These are phyloP conservation scores for Apiotrichum akiyoshidainum DNA, from an alignment of 1,284 basidiomycete species.

Conservation along the genomic window DNA sequence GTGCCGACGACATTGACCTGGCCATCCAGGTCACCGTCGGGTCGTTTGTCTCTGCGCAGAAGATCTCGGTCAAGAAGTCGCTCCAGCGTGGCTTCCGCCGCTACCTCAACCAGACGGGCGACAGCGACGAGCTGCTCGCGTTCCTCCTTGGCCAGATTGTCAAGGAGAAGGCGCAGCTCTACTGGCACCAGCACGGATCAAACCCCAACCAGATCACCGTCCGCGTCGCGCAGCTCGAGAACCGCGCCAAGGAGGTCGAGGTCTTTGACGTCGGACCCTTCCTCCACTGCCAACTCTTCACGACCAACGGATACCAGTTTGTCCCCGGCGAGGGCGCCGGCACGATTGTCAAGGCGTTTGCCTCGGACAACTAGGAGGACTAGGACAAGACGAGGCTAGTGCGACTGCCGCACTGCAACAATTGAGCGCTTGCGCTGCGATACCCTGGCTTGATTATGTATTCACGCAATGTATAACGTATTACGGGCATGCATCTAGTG, in stretches of 20 bases:
- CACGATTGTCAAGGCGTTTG: conserved; percentile 47
- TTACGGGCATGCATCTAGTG: conserved; percentile 5
- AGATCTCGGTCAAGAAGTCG: conserved; percentile 97
- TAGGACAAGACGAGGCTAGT: too few relatives aligned
- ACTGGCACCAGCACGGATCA: conserved; percentile 68
- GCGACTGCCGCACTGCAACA: too few relatives aligned
- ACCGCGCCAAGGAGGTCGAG: conserved; percentile 85
- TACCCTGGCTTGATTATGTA: neutral
- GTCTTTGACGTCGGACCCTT: conserved; percentile 88
- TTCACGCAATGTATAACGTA: conserved; percentile 8
- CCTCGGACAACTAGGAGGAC: conserved; percentile 9
- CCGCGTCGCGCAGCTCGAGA: conserved; percentile 74
- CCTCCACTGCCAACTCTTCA: conserved; percentile 77
- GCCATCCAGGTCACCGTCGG: conserved; percentile 93
- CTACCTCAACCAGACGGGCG: conserved; percentile 88
- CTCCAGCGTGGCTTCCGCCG: conserved; percentile 96
- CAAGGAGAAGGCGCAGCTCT: conserved; percentile 87
- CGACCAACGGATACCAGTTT: conserved; percentile 80
- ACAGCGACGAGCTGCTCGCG: conserved; percentile 90
- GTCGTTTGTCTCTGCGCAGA: conserved; percentile 94
- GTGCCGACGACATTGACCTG: conserved; percentile 92
- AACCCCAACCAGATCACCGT: conserved; percentile 72
- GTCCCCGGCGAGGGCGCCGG: conserved; percentile 24
- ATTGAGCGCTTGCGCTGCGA: neutral
- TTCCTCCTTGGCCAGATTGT: conserved; percentile 92